Base-by-base conservation (phyloP, 1,139 yeast species). In the Blastobotrys illinoisensis region DNA sequence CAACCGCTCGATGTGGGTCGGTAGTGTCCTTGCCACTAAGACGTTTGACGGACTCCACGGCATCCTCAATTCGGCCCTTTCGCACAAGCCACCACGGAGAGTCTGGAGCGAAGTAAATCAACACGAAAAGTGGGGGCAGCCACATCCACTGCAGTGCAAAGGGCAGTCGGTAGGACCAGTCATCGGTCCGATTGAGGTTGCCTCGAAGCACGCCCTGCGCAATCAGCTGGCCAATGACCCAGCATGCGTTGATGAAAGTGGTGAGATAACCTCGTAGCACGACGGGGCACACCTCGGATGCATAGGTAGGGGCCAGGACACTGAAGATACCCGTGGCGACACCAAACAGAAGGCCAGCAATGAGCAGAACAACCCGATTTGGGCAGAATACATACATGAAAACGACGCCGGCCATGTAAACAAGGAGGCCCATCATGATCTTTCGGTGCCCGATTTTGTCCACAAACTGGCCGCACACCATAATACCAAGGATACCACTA, bases 121-220 rank as follows among this genome's bases (percentile, higher is more conserved):
- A 79, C 52, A 79, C 59, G 46, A 79, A 72, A 62, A 81, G 73
- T n/a, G 79, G 80, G 53, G 78, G 58, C 1, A 84, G 83, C 85
- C 85, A 82, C 11, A 76, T 64, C 86, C 86, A 82, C 66, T 82
- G 86, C 21, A 79, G 53, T 0, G 79, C 81, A 64, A 75, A 77
- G 1, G 82, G 82, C 26, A 78, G 66, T 51, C 70, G 66, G 66
- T 74, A 77, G 1, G 77, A 68, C 65, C 69, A 60, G 5, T 52
- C 48, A 13, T 43, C 44, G 11, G 28, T 26, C 18, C 19, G 23
- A 21, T 14, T 20, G 18, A 40, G 44, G 19, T 18, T 24, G 11
- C 52, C 55, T 14, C 52, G 28, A 9, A 52, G 45, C 13, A 46
- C 52, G 11, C 52, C 55, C 21, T 32, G 46, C 1, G 50, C 18